phyloP scores from a whole-genome alignment of 345 rosid species.

The Salix caprea region DNA sequence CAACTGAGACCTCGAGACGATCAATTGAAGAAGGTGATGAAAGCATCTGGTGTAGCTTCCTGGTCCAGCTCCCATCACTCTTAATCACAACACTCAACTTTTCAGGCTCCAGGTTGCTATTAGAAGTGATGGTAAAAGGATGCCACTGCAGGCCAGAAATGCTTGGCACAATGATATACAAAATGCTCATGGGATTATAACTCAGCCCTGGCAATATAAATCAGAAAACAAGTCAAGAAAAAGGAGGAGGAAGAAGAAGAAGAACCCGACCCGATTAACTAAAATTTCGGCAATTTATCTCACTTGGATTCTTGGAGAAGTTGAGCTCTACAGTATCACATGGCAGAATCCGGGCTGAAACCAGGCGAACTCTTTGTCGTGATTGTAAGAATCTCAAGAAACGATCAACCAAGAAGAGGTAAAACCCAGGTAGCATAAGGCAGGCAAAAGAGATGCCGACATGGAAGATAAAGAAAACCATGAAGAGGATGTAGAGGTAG shows the following conservation, averaged over 20 bases:
- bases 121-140: conserved; percentile 76
- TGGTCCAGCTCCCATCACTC: conserved; percentile 79
- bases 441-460: conserved; percentile 52
- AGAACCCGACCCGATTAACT: not conserved
- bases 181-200: conserved; percentile 62
- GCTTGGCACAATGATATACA: conserved; percentile 69
- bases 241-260: no score
- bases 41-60: conserved; percentile 53
- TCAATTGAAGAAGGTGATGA: conserved; percentile 49
- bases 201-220: conserved; percentile 39
- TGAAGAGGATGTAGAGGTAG: conserved; percentile 58
- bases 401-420: conserved; percentile 74
- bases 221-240: not conserved
- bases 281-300: not conserved
- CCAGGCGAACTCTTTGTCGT: conserved; percentile 34
- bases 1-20: conserved; percentile 54
- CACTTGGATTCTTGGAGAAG: conserved; percentile 63
- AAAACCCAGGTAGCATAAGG: conserved; percentile 69
- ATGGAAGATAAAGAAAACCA: conserved; percentile 62
- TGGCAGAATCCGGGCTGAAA: conserved; percentile 69
- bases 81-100: conserved; percentile 62
- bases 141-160: conserved; percentile 89
- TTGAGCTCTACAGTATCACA: conserved; percentile 58
- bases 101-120: conserved; percentile 61
- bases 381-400: conserved; percentile 74